phyloP scores from a whole-genome alignment of 75 land plant species.

The Sequoiadendron giganteum region DNA sequence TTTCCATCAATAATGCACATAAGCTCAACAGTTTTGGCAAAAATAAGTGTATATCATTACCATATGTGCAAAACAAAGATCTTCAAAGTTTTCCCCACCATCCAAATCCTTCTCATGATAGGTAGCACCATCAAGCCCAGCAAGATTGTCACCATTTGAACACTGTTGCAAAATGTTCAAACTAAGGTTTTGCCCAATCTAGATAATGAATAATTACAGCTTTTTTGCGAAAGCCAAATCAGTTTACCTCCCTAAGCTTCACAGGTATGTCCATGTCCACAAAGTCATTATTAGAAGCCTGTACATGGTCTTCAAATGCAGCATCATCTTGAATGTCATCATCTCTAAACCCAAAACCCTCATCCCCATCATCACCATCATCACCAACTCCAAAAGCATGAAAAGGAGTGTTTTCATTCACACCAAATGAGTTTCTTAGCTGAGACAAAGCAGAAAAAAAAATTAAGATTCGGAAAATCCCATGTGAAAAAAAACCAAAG shows the following conservation, averaged over 20 bases:
- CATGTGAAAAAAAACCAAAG: background rate
- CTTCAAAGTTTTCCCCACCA: conserved; percentile 53
- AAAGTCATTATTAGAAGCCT: background rate
- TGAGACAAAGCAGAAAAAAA: conserved; percentile 20
- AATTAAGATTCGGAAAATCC: background rate
- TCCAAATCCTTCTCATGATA: conserved; percentile 2
- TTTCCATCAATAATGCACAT: background rate
- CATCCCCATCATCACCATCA: conserved; percentile 3
- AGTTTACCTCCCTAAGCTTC: conserved; percentile 25
- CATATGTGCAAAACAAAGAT: conserved; percentile 79
- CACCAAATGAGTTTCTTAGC: conserved; percentile 54
- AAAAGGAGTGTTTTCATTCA: conserved; percentile 11
- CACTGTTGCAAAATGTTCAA: conserved; percentile 19
- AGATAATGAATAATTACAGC: background rate
- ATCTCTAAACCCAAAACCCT: background rate
- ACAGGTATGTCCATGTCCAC: conserved; percentile 32
- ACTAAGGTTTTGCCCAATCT: background rate
- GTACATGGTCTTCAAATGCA: conserved; percentile 23
- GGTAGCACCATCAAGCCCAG: conserved; percentile 9
- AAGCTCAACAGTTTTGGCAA: background rate
- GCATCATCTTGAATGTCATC: conserved; percentile 24
- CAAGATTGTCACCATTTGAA: conserved; percentile 16
- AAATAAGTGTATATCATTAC: conserved; percentile 28
- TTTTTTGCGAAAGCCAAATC: background rate
- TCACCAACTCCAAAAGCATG: conserved; percentile 19